These are phyloP conservation scores for Brettanomyces sp. DNA, from an alignment of 805 yeast genomes.

Conservation along the genomic window DNA sequence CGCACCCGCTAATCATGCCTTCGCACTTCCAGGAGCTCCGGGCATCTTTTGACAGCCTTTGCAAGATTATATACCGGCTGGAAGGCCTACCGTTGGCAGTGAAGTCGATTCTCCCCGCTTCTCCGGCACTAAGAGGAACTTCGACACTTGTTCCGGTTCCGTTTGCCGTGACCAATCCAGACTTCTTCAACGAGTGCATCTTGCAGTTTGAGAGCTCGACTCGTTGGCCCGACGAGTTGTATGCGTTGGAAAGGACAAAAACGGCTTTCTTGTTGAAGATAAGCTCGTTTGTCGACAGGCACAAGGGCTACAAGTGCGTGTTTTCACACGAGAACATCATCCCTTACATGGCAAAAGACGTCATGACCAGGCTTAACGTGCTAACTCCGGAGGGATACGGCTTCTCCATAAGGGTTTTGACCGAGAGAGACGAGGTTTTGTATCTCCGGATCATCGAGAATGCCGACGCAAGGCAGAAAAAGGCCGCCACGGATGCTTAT, in stretches of 20 bases:
- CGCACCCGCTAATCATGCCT: constrained; percentile 38
- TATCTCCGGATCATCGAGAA: constrained; percentile 65
- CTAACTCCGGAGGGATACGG: constrained; percentile 88
- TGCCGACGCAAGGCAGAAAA: constrained; percentile 49
- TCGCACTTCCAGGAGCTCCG: constrained; percentile 32
- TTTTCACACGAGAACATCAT: constrained; percentile 59
- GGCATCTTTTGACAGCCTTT: constrained; percentile 43
- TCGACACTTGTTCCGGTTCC: constrained; percentile 77
- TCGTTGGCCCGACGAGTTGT: constrained; percentile 93
- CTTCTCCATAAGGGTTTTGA: constrained; percentile 63
- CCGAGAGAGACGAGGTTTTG: constrained; percentile 76
- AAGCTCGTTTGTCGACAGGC: constrained; percentile 32
- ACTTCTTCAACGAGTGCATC: constrained; percentile 71
- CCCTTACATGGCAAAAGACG: constrained; percentile 45
- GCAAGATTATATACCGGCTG: constrained; percentile 33
- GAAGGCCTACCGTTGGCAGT: constrained; percentile 62
- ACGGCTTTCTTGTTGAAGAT: constrained; percentile 80
- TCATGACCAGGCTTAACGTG: constrained; percentile 49
- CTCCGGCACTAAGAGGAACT: constrained; percentile 67
- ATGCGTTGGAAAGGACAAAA: constrained; percentile 80
- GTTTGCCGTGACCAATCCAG: constrained; percentile 63
- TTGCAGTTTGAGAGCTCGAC: constrained; percentile 82
- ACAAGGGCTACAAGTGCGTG: constrained; percentile 43
- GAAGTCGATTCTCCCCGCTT: constrained; percentile 63
- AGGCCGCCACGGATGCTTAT: constrained; percentile 50